Conservation (phyloP, 495 filamentous ascomycete species). For the Penicillium dipodomyicola region DNA sequence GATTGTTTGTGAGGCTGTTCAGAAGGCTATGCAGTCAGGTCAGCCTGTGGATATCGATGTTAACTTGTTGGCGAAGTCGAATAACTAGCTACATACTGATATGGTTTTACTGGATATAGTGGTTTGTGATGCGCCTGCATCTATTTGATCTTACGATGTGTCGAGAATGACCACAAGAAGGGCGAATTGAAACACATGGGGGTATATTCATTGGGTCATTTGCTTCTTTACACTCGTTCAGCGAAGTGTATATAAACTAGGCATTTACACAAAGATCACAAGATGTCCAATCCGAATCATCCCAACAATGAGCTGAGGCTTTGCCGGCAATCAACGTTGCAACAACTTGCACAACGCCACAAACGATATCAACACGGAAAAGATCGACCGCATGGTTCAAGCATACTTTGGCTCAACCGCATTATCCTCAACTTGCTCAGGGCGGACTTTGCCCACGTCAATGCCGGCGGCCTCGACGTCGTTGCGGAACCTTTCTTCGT, state of each 20-base stretch:
- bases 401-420: slow-evolving; percentile 18
- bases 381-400: slow-evolving; percentile 1
- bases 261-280: neutral
- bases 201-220: slow-evolving; percentile 5
- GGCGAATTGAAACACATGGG: neutral
- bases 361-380: neutral
- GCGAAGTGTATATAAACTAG: slow-evolving; percentile 3
- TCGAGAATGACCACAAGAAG: neutral
- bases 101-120: neutral
- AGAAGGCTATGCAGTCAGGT: slow-evolving; percentile 39
- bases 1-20: slow-evolving; percentile 44
- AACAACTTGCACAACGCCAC: neutral
- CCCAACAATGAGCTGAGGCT: neutral
- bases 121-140: neutral
- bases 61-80: slow-evolving; percentile 17
- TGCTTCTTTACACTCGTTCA: slow-evolving; percentile 1
- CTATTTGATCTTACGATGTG: neutral
- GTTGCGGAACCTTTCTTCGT: slow-evolving; percentile 54
- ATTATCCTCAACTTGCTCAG: slow-evolving; percentile 24
- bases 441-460: slow-evolving; percentile 18
- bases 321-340: neutral
- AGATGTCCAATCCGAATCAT: neutral
- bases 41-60: slow-evolving; percentile 36
- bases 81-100: slow-evolving; percentile 4
- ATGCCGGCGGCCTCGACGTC: slow-evolving; percentile 43